These are phyloP conservation scores for Theobroma cacao DNA, from an alignment of 345 rosid genomes.

Conservation along the genomic window DNA sequence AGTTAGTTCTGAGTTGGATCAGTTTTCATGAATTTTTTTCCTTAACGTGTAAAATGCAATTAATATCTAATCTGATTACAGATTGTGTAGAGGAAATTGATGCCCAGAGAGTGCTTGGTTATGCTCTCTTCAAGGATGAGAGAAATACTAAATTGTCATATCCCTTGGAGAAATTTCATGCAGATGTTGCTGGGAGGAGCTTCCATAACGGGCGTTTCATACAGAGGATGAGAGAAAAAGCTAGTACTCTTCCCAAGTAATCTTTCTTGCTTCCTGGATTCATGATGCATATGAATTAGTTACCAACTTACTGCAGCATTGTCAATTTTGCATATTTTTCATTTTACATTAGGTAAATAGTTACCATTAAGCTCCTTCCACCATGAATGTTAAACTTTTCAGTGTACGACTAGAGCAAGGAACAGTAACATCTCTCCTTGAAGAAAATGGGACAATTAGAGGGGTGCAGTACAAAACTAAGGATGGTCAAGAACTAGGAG, in stretches of 20 bases:
- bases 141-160: slow-evolving; percentile 36
- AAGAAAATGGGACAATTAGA: slow-evolving; percentile 47
- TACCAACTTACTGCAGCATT: not conserved
- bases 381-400: not conserved
- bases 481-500: slow-evolving; percentile 36
- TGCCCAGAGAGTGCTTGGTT: slow-evolving; percentile 49
- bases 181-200: slow-evolving; percentile 50
- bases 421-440: slow-evolving; percentile 43
- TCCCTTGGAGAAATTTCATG: slow-evolving; percentile 41
- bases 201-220: slow-evolving; percentile 57
- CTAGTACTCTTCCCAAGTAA: slow-evolving; percentile 45
- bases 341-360: not conserved
- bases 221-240: slow-evolving; percentile 54
- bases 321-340: not conserved
- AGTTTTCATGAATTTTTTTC: not conserved
- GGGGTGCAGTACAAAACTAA: slow-evolving; percentile 59
- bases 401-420: slow-evolving; percentile 54
- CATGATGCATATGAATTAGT: not conserved
- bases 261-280: not conserved
- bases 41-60: not conserved
- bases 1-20: not conserved
- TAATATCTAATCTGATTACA: slow-evolving; percentile 12
- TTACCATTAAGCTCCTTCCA: not conserved
- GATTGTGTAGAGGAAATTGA: slow-evolving; percentile 55
- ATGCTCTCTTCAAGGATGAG: slow-evolving; percentile 51